Conservation (phyloP, 2,329 filamentous ascomycete species). For the Stagonosporopsis vannaccii region DNA sequence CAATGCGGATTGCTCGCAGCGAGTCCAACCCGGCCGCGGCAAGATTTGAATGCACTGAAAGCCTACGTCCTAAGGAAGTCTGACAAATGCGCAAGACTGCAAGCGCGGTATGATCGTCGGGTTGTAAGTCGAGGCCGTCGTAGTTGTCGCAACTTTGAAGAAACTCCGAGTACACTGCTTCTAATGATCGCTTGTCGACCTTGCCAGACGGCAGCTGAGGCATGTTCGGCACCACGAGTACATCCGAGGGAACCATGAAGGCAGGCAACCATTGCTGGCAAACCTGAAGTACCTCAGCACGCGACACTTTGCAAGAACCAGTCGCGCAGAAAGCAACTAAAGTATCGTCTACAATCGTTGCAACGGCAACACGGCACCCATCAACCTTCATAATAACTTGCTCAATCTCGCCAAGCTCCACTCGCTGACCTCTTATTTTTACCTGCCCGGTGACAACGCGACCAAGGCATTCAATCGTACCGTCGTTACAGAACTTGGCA, state of each 20-base stretch:
- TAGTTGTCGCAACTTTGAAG: conserved; percentile 19
- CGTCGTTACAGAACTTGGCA: conserved; percentile 70
- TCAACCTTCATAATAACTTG: conserved; percentile 40
- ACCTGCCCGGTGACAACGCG: conserved; percentile 82
- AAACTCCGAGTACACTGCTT: conserved; percentile 59
- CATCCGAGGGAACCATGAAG: conserved; percentile 83
- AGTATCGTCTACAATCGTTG: conserved; percentile 69
- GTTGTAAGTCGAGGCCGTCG: conserved; percentile 13
- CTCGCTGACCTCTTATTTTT: conserved; percentile 83
- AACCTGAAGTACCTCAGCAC: conserved; percentile 59
- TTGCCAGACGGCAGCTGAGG: conserved; percentile 85
- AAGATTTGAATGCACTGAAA: conserved; percentile 55
- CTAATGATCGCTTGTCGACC: conserved; percentile 72
- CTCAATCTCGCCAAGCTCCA: conserved; percentile 74
- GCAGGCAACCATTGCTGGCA: conserved; percentile 79
- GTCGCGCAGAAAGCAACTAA: conserved; percentile 78
- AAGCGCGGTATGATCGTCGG: conserved; percentile 18
- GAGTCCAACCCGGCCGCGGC: conserved; percentile 71
- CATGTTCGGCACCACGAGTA: conserved; percentile 69
- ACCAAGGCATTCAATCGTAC: conserved; percentile 82
- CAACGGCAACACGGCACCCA: conserved; percentile 68
- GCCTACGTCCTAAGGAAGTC: conserved; percentile 50
- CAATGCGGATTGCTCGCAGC: conserved; percentile 66
- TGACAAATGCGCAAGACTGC: conserved; percentile 54
- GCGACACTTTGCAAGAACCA: conserved; percentile 52